Base-by-base conservation (phyloP, 208 protist species). In the Leptomonas seymouri region DNA sequence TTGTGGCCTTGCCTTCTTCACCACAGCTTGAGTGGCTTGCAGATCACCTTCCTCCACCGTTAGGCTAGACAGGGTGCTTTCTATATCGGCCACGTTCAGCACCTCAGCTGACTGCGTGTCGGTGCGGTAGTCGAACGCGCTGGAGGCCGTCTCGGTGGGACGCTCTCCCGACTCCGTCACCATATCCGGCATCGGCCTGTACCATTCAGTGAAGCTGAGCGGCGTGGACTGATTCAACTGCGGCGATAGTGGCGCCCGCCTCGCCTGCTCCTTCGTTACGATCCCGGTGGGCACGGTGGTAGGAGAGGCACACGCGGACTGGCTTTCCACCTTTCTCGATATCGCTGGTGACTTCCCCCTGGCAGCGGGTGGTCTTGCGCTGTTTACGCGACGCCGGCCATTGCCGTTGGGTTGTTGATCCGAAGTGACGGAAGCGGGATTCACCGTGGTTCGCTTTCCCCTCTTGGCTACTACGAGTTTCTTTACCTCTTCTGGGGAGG, bases 61-160 rank as follows among this genome's bases (percentile, higher is more conserved):
- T n/a, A 67, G 57, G 61, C 36, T 57, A 9, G 57, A 23, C 48
- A 36, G 57, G 16, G 30, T 9, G 61, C 31, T 57, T 23, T 42
- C 31, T 8, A 18, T 23, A 2, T 30, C 36, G 11, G 34, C 31
- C 31, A 31, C 48, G 25, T 28, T 23, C 61, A 36, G 11, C 48
- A 57, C 49, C 61, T 57, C 49, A 0, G 61, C 30, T 18, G 61
- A 67, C 48, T 55, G 49, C 48, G 61, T 57, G 61, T 67, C 61
- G 48, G 61, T 67, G 49, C 49, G 61, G 23, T 46, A 50, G 16
- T 67, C 61, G 28, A 67, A 36, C 15, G 4, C 61, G 14, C 61
- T 67, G 4, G 61, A 67, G 9, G 61, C 48, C 23, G 49, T 57
- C 61, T 67, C 61, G 0, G 61, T 67, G 12, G n/a, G 49, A 34